Conservation (phyloP, 176 grass and related monocot species). For the Carex myosuroides region DNA sequence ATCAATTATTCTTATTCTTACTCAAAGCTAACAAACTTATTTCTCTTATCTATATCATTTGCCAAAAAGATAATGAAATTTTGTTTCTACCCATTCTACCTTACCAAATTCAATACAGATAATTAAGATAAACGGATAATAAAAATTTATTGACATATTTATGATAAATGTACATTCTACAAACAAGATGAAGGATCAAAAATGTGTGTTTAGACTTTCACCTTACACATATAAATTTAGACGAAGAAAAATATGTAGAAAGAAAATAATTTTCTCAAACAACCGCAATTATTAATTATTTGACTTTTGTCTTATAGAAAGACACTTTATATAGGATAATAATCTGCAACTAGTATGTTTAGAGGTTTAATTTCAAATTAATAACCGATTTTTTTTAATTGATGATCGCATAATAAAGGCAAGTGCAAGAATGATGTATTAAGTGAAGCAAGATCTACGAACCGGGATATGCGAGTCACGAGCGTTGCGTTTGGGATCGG, state of each 20-base stretch:
- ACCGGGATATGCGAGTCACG: slow-evolving; percentile 81
- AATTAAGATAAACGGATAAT: too few relatives aligned
- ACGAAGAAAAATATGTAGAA: not conserved
- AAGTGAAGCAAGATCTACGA: slow-evolving; percentile 9
- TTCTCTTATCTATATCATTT: too few relatives aligned
- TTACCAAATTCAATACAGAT: too few relatives aligned
- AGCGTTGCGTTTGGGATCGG: slow-evolving; percentile 82
- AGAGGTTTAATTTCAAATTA: not conserved
- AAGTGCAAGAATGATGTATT: not conserved
- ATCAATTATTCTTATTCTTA: too few relatives aligned
- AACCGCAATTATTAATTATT: not conserved
- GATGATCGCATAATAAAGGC: not conserved
- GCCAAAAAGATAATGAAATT: too few relatives aligned
- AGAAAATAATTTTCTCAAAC: not conserved
- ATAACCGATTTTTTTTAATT: not conserved
- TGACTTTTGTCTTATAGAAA: not conserved
- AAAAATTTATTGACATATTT: too few relatives aligned
- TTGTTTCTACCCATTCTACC: too few relatives aligned
- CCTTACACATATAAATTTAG: not conserved
- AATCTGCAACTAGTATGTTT: not conserved
- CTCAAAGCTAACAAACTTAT: too few relatives aligned
- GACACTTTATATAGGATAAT: not conserved
- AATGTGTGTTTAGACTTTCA: too few relatives aligned
- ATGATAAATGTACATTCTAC: too few relatives aligned
- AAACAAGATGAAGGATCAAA: too few relatives aligned